Evolutionary conservation across 805 yeast genomes (phyloP).

Genomic region (Saccharomycopsis olivae): DNA sequence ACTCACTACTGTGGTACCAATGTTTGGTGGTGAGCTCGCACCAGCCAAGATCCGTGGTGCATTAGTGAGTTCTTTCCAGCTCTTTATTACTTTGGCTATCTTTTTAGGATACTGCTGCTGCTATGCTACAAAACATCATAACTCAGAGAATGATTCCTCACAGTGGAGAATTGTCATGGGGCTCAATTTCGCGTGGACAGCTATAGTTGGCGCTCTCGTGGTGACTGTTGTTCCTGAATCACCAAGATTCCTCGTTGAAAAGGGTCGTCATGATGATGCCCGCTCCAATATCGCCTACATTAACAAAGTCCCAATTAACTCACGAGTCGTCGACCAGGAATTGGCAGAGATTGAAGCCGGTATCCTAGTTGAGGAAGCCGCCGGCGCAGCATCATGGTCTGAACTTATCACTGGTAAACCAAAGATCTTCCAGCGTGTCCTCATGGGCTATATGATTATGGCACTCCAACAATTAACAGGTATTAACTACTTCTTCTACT

Average conservation of each 20-base stretch:
- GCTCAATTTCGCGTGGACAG: constrained; percentile 33
- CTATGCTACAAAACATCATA: constrained; percentile 41
- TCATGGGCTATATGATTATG: constrained; percentile 45
- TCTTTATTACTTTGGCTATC: constrained; percentile 62
- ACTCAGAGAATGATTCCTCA: constrained; percentile 36
- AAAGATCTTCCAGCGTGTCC: constrained; percentile 35
- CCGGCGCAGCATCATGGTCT: constrained; percentile 57
- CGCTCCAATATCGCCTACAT: constrained; percentile 42
- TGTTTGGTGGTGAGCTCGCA: constrained; percentile 59
- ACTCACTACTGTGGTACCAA: constrained; percentile 64
- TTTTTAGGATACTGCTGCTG: constrained; percentile 60
- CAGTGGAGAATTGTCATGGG: constrained; percentile 66
- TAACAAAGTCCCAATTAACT: constrained; percentile 44
- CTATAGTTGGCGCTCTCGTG: constrained; percentile 28
- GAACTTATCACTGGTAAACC: constrained; percentile 58
- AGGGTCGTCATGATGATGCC: constrained; percentile 42
- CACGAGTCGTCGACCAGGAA: constrained; percentile 44
- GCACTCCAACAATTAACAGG: constrained; percentile 61
- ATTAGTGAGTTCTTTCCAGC: constrained; percentile 57
- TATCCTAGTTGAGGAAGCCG: constrained; percentile 48
- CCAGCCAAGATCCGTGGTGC: constrained; percentile 67
- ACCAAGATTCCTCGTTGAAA: constrained; percentile 51
- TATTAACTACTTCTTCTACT: constrained; percentile 56
- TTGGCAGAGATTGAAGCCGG: constrained; percentile 45
- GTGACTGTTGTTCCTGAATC: constrained; percentile 60